Evolutionary conservation across 352 stramenopile species (phyloP).

Genomic region (Peronosclerospora sorghi): DNA sequence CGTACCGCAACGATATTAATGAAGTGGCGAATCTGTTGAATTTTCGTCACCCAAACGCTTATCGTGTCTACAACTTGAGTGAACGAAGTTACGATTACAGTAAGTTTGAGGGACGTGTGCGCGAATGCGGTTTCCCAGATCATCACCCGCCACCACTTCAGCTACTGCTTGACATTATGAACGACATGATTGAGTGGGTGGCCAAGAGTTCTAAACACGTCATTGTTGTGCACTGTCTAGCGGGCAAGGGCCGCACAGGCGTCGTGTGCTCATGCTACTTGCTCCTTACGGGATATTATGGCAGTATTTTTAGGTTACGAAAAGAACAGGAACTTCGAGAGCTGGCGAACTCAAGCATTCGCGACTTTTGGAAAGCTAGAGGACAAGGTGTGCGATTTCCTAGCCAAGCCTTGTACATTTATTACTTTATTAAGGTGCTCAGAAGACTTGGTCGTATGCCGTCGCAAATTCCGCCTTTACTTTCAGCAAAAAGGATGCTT

Average conservation of each 20-base stretch:
- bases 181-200: constrained; percentile 77
- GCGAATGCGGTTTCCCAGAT: constrained; percentile 70
- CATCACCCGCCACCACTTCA: constrained; percentile 72
- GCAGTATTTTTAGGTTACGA: constrained; percentile 47
- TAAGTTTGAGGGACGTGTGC: constrained; percentile 64
- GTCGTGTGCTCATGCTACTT: constrained; percentile 78
- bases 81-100: constrained; percentile 68
- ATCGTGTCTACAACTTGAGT: constrained; percentile 79
- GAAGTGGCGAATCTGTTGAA: constrained; percentile 65
- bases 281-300: constrained; percentile 65
- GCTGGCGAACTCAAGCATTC: constrained; percentile 53
- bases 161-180: constrained; percentile 73
- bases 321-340: constrained; percentile 56
- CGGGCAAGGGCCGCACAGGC: constrained; percentile 70
- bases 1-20: constrained; percentile 77
- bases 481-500: constrained; percentile 48
- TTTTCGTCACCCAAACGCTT: constrained; percentile 46
- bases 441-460: constrained; percentile 33
- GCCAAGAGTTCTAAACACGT: constrained; percentile 52
- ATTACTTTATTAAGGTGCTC: constrained; percentile 78
- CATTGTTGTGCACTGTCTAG: constrained; percentile 70
- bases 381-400: constrained; percentile 77
- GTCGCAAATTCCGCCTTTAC: constrained; percentile 42
- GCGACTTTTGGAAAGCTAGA: constrained; percentile 64
- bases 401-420: constrained; percentile 79